Conservation (phyloP, 2,329 filamentous ascomycete genomes). For the Colletotrichum sp. region DNA sequence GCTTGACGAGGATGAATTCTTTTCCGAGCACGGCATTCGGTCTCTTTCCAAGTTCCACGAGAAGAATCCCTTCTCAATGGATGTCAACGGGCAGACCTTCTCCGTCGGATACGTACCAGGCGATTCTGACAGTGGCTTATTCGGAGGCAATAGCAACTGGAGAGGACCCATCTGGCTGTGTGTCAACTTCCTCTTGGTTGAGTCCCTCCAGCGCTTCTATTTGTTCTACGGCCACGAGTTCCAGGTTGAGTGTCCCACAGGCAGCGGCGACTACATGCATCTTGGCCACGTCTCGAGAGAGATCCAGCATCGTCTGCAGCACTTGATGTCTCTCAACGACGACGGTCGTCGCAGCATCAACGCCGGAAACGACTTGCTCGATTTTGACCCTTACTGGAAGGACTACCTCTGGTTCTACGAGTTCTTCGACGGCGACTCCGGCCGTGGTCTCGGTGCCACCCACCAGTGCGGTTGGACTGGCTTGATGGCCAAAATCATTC, state of each 20-base stretch:
- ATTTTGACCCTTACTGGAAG: constrained; percentile 93
- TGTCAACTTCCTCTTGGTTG: constrained; percentile 93
- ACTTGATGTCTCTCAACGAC: constrained; percentile 85
- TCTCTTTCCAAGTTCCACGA: constrained; percentile 93
- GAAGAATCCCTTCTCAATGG: constrained; percentile 90
- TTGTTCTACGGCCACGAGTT: constrained; percentile 92
- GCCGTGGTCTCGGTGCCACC: constrained; percentile 86
- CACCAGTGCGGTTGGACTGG: constrained; percentile 98
- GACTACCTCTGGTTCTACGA: constrained; percentile 96
- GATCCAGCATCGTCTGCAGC: constrained; percentile 91
- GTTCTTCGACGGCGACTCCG: constrained; percentile 93
- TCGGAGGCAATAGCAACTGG: constrained; percentile 98
- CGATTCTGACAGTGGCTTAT: constrained; percentile 94
- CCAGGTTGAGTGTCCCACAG: constrained; percentile 91
- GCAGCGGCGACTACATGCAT: constrained; percentile 94
- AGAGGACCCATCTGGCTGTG: constrained; percentile 94
- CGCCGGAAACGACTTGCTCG: constrained; percentile 80
- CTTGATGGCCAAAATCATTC: constrained; percentile 94
- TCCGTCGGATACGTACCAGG: constrained; percentile 89
- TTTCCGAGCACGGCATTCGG: constrained; percentile 88
- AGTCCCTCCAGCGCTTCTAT: constrained; percentile 93
- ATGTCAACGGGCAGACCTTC: constrained; percentile 91
- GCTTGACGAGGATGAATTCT: constrained; percentile 93
- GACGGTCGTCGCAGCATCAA: constrained; percentile 91
- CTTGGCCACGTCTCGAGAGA: constrained; percentile 93